phyloP scores from a whole-genome alignment of 2,329 filamentous ascomycete species.

The Diaporthe sp. region DNA sequence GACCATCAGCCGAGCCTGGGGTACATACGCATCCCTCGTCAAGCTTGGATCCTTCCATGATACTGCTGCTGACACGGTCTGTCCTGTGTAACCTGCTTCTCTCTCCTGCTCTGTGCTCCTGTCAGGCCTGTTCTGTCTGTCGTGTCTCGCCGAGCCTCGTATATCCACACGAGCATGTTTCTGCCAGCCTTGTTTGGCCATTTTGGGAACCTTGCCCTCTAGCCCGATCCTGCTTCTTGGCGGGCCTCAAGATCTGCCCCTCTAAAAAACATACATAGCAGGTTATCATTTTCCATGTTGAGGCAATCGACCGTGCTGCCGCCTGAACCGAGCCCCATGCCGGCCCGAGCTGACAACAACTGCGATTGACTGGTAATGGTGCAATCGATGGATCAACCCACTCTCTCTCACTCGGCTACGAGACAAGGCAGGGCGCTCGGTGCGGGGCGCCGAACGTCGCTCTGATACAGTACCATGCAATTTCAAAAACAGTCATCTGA shows the following conservation, averaged over 20 bases:
- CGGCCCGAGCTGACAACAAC: constrained; percentile 4
- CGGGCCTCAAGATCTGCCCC: constrained; percentile 25
- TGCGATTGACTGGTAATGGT: constrained; percentile 23
- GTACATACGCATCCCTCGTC: constrained; percentile 20
- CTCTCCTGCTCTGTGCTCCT: not conserved
- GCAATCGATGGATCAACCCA: constrained; percentile 28
- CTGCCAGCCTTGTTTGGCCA: constrained; percentile 28
- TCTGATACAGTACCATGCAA: constrained; percentile 31
- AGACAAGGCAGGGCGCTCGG: constrained; percentile 28
- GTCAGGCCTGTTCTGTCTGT: not conserved
- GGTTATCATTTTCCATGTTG: not conserved
- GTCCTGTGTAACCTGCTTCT: not conserved
- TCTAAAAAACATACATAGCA: not conserved
- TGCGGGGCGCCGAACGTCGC: constrained; percentile 20
- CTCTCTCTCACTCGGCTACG: constrained; percentile 30
- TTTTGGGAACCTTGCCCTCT: constrained; percentile 11
- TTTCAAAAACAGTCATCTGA: constrained; percentile 33
- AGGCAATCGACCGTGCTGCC: constrained; percentile 3
- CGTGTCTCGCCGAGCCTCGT: constrained; percentile 12
- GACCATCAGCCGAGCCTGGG: constrained; percentile 30
- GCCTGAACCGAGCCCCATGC: constrained; percentile 23
- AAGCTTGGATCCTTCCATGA: constrained; percentile 26
- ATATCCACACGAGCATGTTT: constrained; percentile 31
- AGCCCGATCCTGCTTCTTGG: constrained; percentile 8
- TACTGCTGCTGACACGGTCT: constrained; percentile 1